Evolutionary conservation across 2,329 filamentous ascomycete genomes (phyloP).

Genomic region (Verticillium alfalfae): DNA sequence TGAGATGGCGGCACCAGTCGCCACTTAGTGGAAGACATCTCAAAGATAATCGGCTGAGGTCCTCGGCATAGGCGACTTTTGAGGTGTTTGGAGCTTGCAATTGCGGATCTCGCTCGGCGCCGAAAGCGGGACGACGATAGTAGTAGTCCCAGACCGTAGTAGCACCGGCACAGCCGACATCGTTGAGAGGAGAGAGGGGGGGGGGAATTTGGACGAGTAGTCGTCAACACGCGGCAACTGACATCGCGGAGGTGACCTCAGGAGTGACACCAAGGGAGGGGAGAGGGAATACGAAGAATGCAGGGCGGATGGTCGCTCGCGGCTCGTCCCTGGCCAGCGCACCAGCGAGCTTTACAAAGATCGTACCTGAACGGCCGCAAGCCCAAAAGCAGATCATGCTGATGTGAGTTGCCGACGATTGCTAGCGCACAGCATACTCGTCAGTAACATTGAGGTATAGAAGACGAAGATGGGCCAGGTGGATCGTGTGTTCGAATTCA

Average conservation of each 20-base stretch:
- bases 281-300: too few relatives aligned
- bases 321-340: too few relatives aligned
- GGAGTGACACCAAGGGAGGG: too few relatives aligned
- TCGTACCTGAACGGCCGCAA: too few relatives aligned
- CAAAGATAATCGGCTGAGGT: too few relatives aligned
- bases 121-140: not conserved
- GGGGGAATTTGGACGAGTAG: not conserved
- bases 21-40: too few relatives aligned
- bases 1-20: not conserved
- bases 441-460: not conserved
- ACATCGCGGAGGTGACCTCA: too few relatives aligned
- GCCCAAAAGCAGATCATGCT: too few relatives aligned
- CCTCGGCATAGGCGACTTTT: too few relatives aligned
- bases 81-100: too few relatives aligned
- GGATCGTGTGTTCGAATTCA: not conserved
- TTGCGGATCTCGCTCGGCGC: not conserved
- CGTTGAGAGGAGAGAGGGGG: not conserved
- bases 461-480: not conserved
- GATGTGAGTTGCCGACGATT: not conserved
- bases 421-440: not conserved
- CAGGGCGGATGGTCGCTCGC: too few relatives aligned
- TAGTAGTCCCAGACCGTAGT: not conserved
- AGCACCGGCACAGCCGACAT: not conserved
- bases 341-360: too few relatives aligned
- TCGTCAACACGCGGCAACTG: not conserved